These are phyloP conservation scores for Chalciporus sp. DNA, from an alignment of 1,284 basidiomycete genomes.

Conservation along the genomic window DNA sequence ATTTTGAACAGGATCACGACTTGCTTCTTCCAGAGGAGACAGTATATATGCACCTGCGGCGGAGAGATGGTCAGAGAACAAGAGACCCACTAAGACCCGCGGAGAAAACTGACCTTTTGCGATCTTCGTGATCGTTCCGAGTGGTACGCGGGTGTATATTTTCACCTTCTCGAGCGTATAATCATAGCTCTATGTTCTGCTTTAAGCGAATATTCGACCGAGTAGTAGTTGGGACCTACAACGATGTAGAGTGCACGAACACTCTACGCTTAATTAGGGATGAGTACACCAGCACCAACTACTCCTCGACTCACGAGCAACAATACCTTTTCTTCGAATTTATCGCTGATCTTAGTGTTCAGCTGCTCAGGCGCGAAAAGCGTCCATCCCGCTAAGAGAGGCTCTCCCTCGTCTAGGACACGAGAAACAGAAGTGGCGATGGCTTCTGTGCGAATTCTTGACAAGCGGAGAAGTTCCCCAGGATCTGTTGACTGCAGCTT, in stretches of 20 bases:
- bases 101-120: constrained; percentile 63
- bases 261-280: constrained; percentile 45
- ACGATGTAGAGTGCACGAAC: constrained; percentile 68
- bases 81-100: not conserved
- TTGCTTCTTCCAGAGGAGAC: constrained; percentile 87
- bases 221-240: constrained; percentile 38
- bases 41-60: constrained; percentile 84
- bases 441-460: constrained; percentile 86
- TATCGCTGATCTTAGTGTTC: constrained; percentile 70
- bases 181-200: constrained; percentile 73
- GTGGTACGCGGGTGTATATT: constrained; percentile 85
- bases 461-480: constrained; percentile 83
- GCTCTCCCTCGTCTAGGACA: constrained; percentile 82
- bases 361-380: constrained; percentile 83
- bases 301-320: constrained; percentile 64
- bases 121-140: constrained; percentile 82
- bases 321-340: constrained; percentile 92
- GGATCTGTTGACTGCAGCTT: constrained; percentile 89
- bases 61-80: constrained; percentile 1
- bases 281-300: constrained; percentile 4
- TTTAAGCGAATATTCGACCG: constrained; percentile 10
- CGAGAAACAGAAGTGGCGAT: constrained; percentile 85
- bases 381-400: constrained; percentile 87
- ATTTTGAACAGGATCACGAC: constrained; percentile 84
- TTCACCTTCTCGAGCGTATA: constrained; percentile 91